Evolutionary conservation across 805 yeast species (phyloP).

Genomic region (Cyberlindnera americana): DNA sequence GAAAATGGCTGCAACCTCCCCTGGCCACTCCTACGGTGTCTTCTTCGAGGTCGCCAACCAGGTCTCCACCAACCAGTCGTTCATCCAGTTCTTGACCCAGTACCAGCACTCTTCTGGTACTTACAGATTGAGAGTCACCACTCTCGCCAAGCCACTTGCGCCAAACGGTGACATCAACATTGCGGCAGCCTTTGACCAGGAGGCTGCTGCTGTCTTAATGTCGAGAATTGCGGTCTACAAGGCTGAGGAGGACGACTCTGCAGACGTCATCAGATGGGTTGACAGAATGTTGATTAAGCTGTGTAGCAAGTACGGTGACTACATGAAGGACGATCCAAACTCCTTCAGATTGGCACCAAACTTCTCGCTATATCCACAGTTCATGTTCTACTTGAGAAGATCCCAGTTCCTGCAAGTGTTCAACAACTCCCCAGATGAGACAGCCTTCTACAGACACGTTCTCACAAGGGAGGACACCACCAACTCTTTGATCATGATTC

Average conservation of each 20-base stretch:
- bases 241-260: slow-evolving; percentile 31
- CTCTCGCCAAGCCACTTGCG: slow-evolving; percentile 62
- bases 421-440: slow-evolving; percentile 71
- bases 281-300: slow-evolving; percentile 46
- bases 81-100: slow-evolving; percentile 82
- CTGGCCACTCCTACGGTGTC: slow-evolving; percentile 83
- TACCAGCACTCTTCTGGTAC: slow-evolving; percentile 96
- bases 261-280: slow-evolving; percentile 45
- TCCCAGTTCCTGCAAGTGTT: slow-evolving; percentile 64
- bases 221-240: slow-evolving; percentile 48
- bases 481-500: slow-evolving; percentile 63
- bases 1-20: slow-evolving; percentile 80
- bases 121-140: slow-evolving; percentile 85
- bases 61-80: slow-evolving; percentile 37
- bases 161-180: slow-evolving; percentile 54
- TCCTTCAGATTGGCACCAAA: slow-evolving; percentile 48
- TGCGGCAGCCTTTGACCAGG: slow-evolving; percentile 71
- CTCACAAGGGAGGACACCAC: slow-evolving; percentile 58
- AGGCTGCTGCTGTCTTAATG: slow-evolving; percentile 60
- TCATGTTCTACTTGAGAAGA: slow-evolving; percentile 62
- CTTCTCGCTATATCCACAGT: slow-evolving; percentile 59
- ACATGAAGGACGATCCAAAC: slow-evolving; percentile 41
- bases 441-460: slow-evolving; percentile 59
- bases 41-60: slow-evolving; percentile 75
- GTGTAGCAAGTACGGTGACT: slow-evolving; percentile 46